Evolutionary conservation across 169 alveolate species (phyloP), one percentile per base, ranked within the genome.

Genomic region (Cryptosporidium meleagridis): DNA sequence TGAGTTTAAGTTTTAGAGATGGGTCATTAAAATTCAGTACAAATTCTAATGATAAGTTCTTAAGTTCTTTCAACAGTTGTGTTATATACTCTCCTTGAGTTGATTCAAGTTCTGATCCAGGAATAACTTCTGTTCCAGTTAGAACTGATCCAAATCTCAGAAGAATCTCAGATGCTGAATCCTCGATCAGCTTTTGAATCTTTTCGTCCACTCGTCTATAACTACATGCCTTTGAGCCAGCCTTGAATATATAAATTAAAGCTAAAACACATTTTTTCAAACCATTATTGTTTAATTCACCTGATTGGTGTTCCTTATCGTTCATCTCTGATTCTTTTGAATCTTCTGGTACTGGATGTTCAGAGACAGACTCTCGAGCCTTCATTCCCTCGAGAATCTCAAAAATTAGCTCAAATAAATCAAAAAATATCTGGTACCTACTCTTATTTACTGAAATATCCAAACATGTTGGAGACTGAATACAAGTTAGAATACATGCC

Each of bases 341-440:
- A 10, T n/a, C 31, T 55, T 55, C 67, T 8, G 67, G 35, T 55
- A 3, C 35, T 55, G 35, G 14, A 55, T 29, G 8, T 55, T 21
- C 67, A 55, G 67, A 16, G 35, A 8, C 8, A 1, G 18, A 9
- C 35, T 55, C 67, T 5, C 35, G 29, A n/a, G 8, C 67, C 44
- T 45, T 41, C 65, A 45, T 65, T 41, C 75, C 41, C 4, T 41
- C 31, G 1, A 80, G 75, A 12, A 65, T 37, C 31, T 80, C 89
- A 39, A 65, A 23, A 37, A 80, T 62, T 3, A 80, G 51, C 52
- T 80, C 89, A 31, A 80, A 80, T 4, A 41, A 44, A 44, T 80
- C 89, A 3, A n/a, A 35, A 80, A 80, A 80, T 37, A 80, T 31
- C 39, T 80, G 89, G 70, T 80, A 80, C 26, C 58, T 62, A n/a